A percentile compares a stretch with the other conserved stretches of the same genome.
Evolutionary conservation across 2,329 filamentous ascomycete genomes (phyloP).

Genomic region (Monosporascus sp.): DNA sequence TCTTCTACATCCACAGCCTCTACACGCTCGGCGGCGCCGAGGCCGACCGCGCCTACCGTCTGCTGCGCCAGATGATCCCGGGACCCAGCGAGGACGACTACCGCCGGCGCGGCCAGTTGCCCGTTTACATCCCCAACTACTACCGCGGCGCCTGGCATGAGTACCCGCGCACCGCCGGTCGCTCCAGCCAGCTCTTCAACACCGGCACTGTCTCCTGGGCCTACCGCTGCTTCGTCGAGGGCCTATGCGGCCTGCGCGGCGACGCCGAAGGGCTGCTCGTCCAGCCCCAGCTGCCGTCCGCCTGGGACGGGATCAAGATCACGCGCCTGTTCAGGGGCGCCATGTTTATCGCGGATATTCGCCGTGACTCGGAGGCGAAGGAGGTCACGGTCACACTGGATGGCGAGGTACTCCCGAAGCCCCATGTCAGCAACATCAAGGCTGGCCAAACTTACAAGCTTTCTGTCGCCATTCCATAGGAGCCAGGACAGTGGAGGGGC

Average conservation of each 20-base stretch:
- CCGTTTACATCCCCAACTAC: constrained; percentile 54
- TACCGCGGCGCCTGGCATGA: constrained; percentile 46
- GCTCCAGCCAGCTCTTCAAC: constrained; percentile 53
- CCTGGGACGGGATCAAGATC: constrained; percentile 43
- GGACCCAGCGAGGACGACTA: constrained; percentile 47
- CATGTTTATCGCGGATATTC: constrained; percentile 40
- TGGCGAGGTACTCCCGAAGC: constrained; percentile 31
- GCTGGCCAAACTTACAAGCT: constrained; percentile 39
- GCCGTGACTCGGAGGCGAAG: constrained; percentile 31
- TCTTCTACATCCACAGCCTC: constrained; percentile 49
- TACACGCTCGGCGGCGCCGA: constrained; percentile 41
- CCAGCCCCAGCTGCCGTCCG: constrained; percentile 44
- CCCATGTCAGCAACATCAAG: constrained; percentile 35
- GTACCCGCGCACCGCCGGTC: constrained; percentile 46
- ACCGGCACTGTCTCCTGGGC: constrained; percentile 53
- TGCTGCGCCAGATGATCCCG: constrained; percentile 48
- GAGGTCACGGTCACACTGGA: constrained; percentile 34
- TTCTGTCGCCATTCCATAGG: constrained; percentile 22
- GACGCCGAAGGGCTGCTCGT: constrained; percentile 40
- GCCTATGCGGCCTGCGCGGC: constrained; percentile 47
- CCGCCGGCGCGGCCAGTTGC: constrained; percentile 47
- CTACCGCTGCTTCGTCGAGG: constrained; percentile 50
- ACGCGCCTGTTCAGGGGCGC: constrained; percentile 45
- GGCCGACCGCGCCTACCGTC: constrained; percentile 43
- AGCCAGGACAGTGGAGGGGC: no score